Base-by-base conservation (phyloP, 2,329 filamentous ascomycete genomes). In the Alternaria sp. region DNA sequence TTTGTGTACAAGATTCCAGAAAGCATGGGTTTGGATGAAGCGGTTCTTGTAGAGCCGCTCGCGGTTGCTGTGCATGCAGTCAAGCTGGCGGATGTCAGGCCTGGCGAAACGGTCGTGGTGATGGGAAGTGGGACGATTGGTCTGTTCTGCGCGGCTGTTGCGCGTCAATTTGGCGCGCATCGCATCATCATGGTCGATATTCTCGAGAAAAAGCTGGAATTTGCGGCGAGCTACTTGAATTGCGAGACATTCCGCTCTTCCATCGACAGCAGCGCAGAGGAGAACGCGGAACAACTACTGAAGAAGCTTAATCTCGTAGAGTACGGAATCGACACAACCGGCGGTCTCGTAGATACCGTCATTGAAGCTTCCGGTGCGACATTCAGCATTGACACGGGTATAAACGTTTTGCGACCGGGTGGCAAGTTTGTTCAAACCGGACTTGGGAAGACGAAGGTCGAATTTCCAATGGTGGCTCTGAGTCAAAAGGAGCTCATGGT, bases 341-440 rank as follows among this genome's bases (percentile, higher is more conserved):
- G 95, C 78, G 92, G 93, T 0, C 90, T 93, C 77, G 92, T 93
- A 0, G 85, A 89, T 24, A 82, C 96, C 31, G 88, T 89, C 9
- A 85, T 98, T 76, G 94, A 98, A 80, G 97, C 93, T 81, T 97
- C 94, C 0, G 94, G 94, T 44, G 92, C 96, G 8, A 92, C 96
- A 81, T 91, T 88, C 78, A 93, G 90, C 76, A 90, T 97, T 68
- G 87, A 90, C 4, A 85, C 90, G 24, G 92, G 93, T 42, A 92
- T 97, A 73, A 92, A 92, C 85, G 88, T 91, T 14, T 84, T 90
- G 74, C 93, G 93, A 79, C 96, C 96, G 69, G 94, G 93, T 62
- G 94, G 94, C 65, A 96, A 95, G 80, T 94, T 97, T 56, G 97
- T 97, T 74, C 90, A 97, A 65, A 95, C 96, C 63, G 94, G 94